Base-by-base conservation (phyloP, 192 early-diverging fungal species). In the Fimicolochytrium jonesii region DNA sequence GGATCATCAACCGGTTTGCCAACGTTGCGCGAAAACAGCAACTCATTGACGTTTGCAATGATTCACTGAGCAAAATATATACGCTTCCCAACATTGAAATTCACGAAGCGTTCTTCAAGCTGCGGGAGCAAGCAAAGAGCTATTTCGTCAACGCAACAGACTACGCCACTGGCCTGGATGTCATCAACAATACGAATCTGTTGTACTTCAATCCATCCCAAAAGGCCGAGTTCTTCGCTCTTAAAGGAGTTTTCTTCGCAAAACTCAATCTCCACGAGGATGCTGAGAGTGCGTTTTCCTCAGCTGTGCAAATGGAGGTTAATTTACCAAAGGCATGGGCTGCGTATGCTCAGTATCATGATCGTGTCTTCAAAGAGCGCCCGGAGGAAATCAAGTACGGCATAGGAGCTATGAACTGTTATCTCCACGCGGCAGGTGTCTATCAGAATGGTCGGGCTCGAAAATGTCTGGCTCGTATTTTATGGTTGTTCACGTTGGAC, bases 71-170 rank as follows among this genome's bases (percentile, higher is more conserved):
- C 66, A 94, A 94, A 64, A 98, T 99, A 56, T 99, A 99, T 74
- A 95, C 92, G 1, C 80, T 99, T 26, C 97, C 97, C 15, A 99
- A 99, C 70, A 99, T 99, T 64, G 97, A 99, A 72, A 98, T 99
- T 22, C 94, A 98, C 59, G 97, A 98, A 70, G 94, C 94, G 2
- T 99, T 99, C 55, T 79, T 52, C 52, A 98, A 98, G 74, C 75
- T 98, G 52, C 86, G 90, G 32, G 95, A 98, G 79, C 94, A 98
- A 75, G 95, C 95, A 48, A 97, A 99, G 71, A 97, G 94, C 74
- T 89, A 98, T 70, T 95, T 92, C 73, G 85, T 92, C 43, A 88
- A 88, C 36, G 86, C 92, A 6, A 71, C 77, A 3, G 95, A 99
- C 74, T 81, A 95, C 59, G 82, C 91, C 30, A 86, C 85, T 20